Evolutionary conservation across 345 rosid species (phyloP).

Genomic region (Excoecaria agallocha): DNA sequence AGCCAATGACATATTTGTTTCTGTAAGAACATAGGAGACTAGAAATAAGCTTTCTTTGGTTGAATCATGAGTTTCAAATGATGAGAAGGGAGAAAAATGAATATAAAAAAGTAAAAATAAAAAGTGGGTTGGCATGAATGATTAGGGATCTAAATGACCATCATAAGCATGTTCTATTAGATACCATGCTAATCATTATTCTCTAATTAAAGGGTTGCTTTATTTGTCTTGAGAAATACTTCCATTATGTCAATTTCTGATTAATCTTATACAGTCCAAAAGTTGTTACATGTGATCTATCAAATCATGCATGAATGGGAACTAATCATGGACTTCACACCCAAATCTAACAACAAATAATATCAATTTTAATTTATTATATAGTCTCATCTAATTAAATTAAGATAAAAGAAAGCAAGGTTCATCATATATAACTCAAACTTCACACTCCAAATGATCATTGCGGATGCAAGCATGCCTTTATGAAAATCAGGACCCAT

Average conservation of each 20-base stretch:
- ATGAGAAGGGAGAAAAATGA: not conserved
- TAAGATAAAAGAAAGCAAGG: not conserved
- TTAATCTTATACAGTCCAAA: constrained; percentile 16
- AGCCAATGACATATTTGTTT: too few relatives aligned
- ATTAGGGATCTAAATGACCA: constrained; percentile 33
- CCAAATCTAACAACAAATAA: constrained; percentile 15
- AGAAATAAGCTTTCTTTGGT: not conserved
- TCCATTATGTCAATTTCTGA: constrained; percentile 9
- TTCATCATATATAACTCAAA: not conserved
- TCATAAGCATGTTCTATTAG: constrained; percentile 53
- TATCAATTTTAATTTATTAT: not conserved
- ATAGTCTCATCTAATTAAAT: not conserved
- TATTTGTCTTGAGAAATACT: not conserved
- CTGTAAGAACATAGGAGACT: too few relatives aligned
- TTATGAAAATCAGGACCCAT: not conserved
- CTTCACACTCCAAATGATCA: constrained; percentile 22
- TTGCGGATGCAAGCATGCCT: constrained; percentile 10
- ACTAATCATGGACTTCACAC: constrained; percentile 27
- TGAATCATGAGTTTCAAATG: constrained; percentile 4
- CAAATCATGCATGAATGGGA: constrained; percentile 27
- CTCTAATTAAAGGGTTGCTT: constrained; percentile 23
- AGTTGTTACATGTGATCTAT: constrained; percentile 33
- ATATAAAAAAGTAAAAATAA: not conserved
- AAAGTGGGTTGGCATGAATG: constrained; percentile 20
- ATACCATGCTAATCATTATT: constrained; percentile 36